Conservation (phyloP, 148 eudicot species). For the Simmondsia chinensis region DNA sequence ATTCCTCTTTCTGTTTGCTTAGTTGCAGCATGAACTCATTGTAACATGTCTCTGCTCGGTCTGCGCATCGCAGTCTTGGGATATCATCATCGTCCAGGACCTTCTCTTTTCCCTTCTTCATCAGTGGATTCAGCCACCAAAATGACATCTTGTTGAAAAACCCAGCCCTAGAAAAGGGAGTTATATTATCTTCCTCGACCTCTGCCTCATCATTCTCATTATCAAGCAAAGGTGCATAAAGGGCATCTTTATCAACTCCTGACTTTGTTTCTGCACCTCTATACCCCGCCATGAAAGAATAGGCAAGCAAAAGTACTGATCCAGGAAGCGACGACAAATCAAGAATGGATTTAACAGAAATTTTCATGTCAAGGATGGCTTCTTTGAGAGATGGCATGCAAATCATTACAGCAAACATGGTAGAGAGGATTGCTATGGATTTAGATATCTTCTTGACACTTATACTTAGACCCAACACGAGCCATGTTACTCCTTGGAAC, state of each 20-base stretch:
- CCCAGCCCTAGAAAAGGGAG: slow-evolving; percentile 33
- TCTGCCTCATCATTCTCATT: slow-evolving; percentile 1
- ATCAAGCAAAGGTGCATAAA: slow-evolving; percentile 22
- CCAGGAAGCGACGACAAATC: slow-evolving; percentile 21
- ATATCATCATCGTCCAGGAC: slow-evolving; percentile 33
- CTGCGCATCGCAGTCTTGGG: slow-evolving; percentile 30
- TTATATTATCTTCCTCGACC: slow-evolving; percentile 9
- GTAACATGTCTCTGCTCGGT: slow-evolving; percentile 37
- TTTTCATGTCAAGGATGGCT: background rate
- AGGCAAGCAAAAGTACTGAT: slow-evolving; percentile 9
- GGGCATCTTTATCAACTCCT: background rate
- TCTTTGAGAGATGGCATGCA: slow-evolving; percentile 10
- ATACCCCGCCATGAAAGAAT: background rate
- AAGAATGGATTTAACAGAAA: slow-evolving; percentile 5
- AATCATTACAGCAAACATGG: slow-evolving; percentile 13
- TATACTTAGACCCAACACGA: slow-evolving; percentile 9
- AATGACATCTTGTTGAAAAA: slow-evolving; percentile 40
- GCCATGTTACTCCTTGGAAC: slow-evolving; percentile 25
- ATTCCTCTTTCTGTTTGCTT: slow-evolving; percentile 14
- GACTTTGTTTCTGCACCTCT: background rate
- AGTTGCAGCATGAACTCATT: slow-evolving; percentile 21
- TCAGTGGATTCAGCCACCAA: slow-evolving; percentile 57
- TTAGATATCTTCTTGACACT: slow-evolving; percentile 10
- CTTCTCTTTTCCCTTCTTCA: slow-evolving; percentile 39
- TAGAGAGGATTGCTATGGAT: slow-evolving; percentile 3